These are phyloP conservation scores for Fusarium illudens DNA, from an alignment of 2,329 filamentous ascomycete genomes.

Conservation along the genomic window DNA sequence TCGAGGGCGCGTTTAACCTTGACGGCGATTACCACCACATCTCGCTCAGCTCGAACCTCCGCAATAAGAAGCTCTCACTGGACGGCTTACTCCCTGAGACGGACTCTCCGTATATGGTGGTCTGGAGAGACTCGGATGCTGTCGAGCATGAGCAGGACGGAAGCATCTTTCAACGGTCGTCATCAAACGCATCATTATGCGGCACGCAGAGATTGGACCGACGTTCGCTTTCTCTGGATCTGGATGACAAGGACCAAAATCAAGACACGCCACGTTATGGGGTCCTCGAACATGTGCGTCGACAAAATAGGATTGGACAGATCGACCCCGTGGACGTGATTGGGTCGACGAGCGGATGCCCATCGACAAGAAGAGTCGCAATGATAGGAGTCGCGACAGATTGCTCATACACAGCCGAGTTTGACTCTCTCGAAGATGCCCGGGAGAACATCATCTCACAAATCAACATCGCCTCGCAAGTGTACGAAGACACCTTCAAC, in stretches of 20 bases:
- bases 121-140: slow-evolving; percentile 22
- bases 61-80: neutral
- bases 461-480: slow-evolving; percentile 82
- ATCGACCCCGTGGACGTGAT: slow-evolving; percentile 54
- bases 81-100: neutral
- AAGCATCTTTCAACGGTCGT: neutral
- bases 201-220: neutral
- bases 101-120: slow-evolving; percentile 10
- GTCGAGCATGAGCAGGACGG: neutral
- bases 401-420: slow-evolving; percentile 79
- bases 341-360: slow-evolving; percentile 79
- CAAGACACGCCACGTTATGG: neutral
- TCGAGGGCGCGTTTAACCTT: slow-evolving; percentile 34
- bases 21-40: slow-evolving; percentile 24
- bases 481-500: slow-evolving; percentile 89
- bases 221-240: neutral
- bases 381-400: slow-evolving; percentile 92
- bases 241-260: neutral
- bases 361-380: slow-evolving; percentile 80
- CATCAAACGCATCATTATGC: neutral
- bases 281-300: neutral
- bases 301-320: neutral
- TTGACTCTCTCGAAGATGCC: slow-evolving; percentile 68
- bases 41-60: slow-evolving; percentile 22
- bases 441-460: slow-evolving; percentile 77